Evolutionary conservation across 768 basidiomycete species (phyloP), one percentile per base, ranked within the genome.

Genomic region (Termitomyces bulborhizus): DNA sequence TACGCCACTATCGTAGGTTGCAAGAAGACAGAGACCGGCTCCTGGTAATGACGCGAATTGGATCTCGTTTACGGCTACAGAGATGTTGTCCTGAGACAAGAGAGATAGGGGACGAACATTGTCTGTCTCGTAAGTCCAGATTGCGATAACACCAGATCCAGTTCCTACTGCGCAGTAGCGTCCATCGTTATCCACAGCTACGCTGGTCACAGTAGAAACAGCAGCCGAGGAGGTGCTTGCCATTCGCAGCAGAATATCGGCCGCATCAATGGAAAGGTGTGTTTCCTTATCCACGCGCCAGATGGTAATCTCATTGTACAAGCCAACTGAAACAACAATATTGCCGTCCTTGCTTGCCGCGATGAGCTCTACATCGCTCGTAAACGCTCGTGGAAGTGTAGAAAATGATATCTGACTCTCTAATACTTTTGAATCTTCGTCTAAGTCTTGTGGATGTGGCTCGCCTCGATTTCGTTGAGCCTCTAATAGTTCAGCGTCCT

Each of bases 401-500:
- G 77, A 75, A 62, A 92, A 90, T 16, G 76, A 69, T 2, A 87
- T 66, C 13, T 74, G 65, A 26, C 68, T 72, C 51, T 79, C 73
- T 12, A 83, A 65, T 3, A 71, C 53, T 49, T 65, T 69, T 18
- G 49, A 60, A 43, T 67, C 66, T 51, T 72, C 67, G 16, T 62
- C 47, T 6, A 58, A 43, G 4, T 71, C 67, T 8, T 68, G 61
- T 7, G 67, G 60, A 56, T 78, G 76, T 0, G 73, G 64, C 36
- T 81, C 82, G 1, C 73, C 73, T 32, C 82, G 78, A 64, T 87
- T 78, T 40, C 86, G 78, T 63, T 94, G 92, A 3, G 90, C 88
- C 63, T 94, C 94, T 36, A 97, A 77, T 0, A 94, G 80, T 56
- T 99, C 94, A 0, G 92, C 84, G 60, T 96, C 87, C 72, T 95